Evolutionary conservation across 2,329 filamentous ascomycete species (phyloP).

Genomic region (Aspergillus thermomutatus): DNA sequence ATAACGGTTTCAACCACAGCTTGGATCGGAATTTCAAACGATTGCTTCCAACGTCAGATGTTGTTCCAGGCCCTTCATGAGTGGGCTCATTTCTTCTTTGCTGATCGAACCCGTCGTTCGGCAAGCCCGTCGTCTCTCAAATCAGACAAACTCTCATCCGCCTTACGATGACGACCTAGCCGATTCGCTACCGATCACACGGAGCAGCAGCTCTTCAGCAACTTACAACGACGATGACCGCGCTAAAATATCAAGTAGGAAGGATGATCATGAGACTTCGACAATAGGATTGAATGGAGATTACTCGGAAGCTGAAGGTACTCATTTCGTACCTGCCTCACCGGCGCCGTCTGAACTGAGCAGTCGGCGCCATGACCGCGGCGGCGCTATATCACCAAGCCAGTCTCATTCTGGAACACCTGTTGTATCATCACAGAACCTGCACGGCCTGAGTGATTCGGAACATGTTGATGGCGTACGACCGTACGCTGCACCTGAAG

Average conservation of each 20-base stretch:
- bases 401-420: background rate
- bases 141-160: slow-evolving; percentile 17
- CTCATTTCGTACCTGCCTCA: slow-evolving; percentile 14
- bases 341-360: slow-evolving; percentile 14
- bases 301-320: slow-evolving; percentile 22
- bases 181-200: slow-evolving; percentile 19
- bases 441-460: background rate
- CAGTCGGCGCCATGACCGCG: slow-evolving; percentile 2
- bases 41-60: slow-evolving; percentile 9
- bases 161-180: slow-evolving; percentile 22
- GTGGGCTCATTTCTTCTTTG: slow-evolving; percentile 41
- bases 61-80: slow-evolving; percentile 37
- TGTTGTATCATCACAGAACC: background rate
- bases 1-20: background rate
- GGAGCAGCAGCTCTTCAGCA: slow-evolving; percentile 17
- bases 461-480: background rate
- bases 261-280: slow-evolving; percentile 8
- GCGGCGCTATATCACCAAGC: background rate
- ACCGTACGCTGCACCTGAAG: background rate
- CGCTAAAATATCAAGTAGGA: slow-evolving; percentile 8
- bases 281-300: slow-evolving; percentile 8
- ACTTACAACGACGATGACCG: slow-evolving; percentile 12
- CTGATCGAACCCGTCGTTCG: slow-evolving; percentile 44
- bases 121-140: slow-evolving; percentile 40
- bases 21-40: slow-evolving; percentile 1